Conservation (phyloP, 805 yeast genomes). For the Helenozyma baotianmanensis region DNA sequence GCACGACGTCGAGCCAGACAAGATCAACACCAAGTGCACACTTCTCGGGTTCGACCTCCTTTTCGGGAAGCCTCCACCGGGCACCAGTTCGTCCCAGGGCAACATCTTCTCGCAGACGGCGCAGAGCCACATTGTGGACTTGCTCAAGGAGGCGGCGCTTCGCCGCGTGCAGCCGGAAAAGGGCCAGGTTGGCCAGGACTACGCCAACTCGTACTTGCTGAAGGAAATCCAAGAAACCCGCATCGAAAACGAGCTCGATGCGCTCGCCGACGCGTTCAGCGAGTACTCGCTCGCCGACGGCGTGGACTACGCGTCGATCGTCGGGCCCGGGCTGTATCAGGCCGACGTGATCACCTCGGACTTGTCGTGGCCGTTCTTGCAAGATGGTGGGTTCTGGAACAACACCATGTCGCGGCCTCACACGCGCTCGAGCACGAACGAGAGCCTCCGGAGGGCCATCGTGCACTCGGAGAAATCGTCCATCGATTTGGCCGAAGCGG, state of each 20-base stretch:
- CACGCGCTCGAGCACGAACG: conserved; percentile 23
- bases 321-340: conserved; percentile 14
- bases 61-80: conserved; percentile 72
- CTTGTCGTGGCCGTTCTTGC: conserved; percentile 29
- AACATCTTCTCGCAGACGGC: conserved; percentile 56
- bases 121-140: conserved; percentile 7
- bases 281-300: neutral
- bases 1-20: conserved; percentile 26
- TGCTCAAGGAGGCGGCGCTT: conserved; percentile 11
- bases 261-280: conserved; percentile 7
- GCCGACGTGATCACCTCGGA: conserved; percentile 37
- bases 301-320: neutral
- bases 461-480: conserved; percentile 24
- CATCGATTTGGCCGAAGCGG: conserved; percentile 39
- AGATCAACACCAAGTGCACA: conserved; percentile 28
- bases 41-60: conserved; percentile 52
- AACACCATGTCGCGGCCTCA: conserved; percentile 35
- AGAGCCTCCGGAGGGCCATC: conserved; percentile 22
- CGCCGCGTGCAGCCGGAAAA: conserved; percentile 1
- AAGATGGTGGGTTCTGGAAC: conserved; percentile 33
- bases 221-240: conserved; percentile 23
- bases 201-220: conserved; percentile 21
- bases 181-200: conserved; percentile 1
- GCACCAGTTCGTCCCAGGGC: conserved; percentile 80
- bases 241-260: conserved; percentile 19